A percentile compares a stretch with the other conserved stretches of the same genome.
Conservation (phyloP, 2,329 filamentous ascomycete genomes). For the Fusarium burgessii region DNA sequence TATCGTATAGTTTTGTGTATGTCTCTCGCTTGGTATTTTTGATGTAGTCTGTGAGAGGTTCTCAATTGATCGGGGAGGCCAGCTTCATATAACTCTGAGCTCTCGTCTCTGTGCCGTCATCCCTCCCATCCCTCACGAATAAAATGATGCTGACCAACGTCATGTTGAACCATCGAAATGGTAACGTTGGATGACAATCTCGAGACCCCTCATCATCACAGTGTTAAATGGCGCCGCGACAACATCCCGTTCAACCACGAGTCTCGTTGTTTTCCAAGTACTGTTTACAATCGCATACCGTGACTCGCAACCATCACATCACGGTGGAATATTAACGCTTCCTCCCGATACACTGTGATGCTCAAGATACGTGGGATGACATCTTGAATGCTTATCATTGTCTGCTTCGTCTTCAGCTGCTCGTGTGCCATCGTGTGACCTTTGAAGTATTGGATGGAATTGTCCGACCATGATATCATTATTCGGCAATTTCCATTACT, state of each 20-base stretch:
- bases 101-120: constrained; percentile 36
- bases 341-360: constrained; percentile 9
- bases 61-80: neutral
- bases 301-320: neutral
- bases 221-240: constrained; percentile 32
- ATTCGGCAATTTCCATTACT: neutral
- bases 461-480: constrained; percentile 9
- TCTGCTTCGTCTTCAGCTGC: neutral
- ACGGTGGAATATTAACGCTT: neutral
- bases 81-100: constrained; percentile 37
- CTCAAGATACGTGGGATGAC: constrained; percentile 6
- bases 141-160: constrained; percentile 45
- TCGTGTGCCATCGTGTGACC: neutral
- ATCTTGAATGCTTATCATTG: neutral
- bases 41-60: too few relatives aligned
- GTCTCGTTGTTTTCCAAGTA: neutral
- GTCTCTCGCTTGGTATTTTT: constrained; percentile 1
- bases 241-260: neutral
- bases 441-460: neutral
- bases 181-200: constrained; percentile 33
- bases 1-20: neutral
- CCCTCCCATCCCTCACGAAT: constrained; percentile 10
- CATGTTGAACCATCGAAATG: constrained; percentile 34
- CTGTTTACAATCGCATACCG: neutral
- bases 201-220: constrained; percentile 41